Conservation (phyloP, 1,284 basidiomycete species). For the Ustilago loliicola region DNA sequence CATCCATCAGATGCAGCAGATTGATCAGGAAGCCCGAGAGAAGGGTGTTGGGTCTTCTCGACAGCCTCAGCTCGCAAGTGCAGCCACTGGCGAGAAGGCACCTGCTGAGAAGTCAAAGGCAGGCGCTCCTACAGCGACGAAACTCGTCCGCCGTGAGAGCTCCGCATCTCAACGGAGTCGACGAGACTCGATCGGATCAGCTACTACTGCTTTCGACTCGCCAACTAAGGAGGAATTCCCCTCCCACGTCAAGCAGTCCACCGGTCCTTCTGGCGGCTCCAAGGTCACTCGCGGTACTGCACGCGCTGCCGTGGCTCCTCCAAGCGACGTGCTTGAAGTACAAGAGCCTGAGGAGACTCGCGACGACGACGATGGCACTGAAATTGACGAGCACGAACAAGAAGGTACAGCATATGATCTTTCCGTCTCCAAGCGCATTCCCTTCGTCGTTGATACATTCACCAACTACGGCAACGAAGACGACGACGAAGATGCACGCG, state of each 20-base stretch:
- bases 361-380: slow-evolving; percentile 29
- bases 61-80: slow-evolving; percentile 4
- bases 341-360: slow-evolving; percentile 30
- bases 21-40: slow-evolving; percentile 17
- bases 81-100: background rate
- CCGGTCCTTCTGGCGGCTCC: slow-evolving; percentile 9
- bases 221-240: slow-evolving; percentile 39
- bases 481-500: slow-evolving; percentile 10
- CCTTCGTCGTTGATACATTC: slow-evolving; percentile 39
- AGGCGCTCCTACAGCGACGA: background rate
- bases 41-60: slow-evolving; percentile 31
- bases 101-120: background rate
- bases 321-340: slow-evolving; percentile 48
- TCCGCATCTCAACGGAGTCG: slow-evolving; percentile 39
- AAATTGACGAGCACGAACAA: slow-evolving; percentile 31
- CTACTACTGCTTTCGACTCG: slow-evolving; percentile 56
- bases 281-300: slow-evolving; percentile 24
- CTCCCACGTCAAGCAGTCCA: background rate
- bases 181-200: slow-evolving; percentile 51
- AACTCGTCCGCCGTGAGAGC: slow-evolving; percentile 24
- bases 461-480: slow-evolving; percentile 18
- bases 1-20: slow-evolving; percentile 44
- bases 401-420: slow-evolving; percentile 24
- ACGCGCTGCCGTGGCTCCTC: slow-evolving; percentile 40
- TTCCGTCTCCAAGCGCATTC: slow-evolving; percentile 19